Evolutionary conservation across 2,329 filamentous ascomycete species (phyloP).

Genomic region (Apiospora marii): DNA sequence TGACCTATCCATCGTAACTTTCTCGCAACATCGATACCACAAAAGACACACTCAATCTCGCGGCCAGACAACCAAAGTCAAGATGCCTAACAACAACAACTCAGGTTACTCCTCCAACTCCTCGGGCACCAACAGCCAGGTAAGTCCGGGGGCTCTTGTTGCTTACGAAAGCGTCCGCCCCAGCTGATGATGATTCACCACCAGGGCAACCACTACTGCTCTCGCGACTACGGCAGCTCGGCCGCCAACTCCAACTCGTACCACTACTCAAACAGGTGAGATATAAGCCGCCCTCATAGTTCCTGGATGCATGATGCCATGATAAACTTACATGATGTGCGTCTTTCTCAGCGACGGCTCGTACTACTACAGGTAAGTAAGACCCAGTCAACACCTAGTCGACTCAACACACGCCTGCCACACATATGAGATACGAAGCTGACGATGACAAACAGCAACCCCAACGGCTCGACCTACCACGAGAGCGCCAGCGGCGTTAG

Average conservation of each 20-base stretch:
- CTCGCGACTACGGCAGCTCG: constrained; percentile 66
- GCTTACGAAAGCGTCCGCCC: too few species aligned
- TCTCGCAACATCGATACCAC: background rate
- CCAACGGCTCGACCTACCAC: constrained; percentile 73
- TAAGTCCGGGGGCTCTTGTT: constrained; percentile 40
- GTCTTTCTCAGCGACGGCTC: constrained; percentile 60
- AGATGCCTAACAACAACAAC: constrained; percentile 25
- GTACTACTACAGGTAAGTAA: constrained; percentile 66
- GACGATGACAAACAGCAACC: constrained; percentile 57
- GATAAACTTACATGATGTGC: constrained; percentile 22
- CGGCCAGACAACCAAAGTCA: background rate
- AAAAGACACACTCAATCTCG: background rate
- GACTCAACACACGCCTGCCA: background rate
- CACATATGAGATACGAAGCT: background rate
- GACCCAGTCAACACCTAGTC: background rate
- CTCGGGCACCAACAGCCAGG: constrained; percentile 70
- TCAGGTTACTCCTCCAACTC: constrained; percentile 53
- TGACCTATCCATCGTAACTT: background rate
- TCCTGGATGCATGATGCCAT: background rate
- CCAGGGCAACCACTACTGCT: constrained; percentile 74
- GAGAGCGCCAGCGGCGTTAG: constrained; percentile 65
- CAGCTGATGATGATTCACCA: background rate
- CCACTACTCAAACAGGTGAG: constrained; percentile 72
- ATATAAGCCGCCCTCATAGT: constrained; percentile 22
- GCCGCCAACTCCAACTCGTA: constrained; percentile 66